phyloP scores from a whole-genome alignment of 345 rosid genomes.

The Brassica incana region DNA sequence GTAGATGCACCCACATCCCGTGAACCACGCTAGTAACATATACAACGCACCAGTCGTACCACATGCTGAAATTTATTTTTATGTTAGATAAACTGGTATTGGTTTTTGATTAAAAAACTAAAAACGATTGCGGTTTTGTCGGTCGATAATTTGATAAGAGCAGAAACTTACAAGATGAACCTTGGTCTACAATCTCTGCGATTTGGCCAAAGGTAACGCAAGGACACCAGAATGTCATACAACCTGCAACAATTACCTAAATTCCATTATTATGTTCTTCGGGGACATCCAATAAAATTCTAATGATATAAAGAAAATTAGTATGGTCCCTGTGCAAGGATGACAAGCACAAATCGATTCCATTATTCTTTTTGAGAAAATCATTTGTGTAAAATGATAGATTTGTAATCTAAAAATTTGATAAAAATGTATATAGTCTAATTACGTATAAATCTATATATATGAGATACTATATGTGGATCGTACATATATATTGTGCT shows the following conservation, averaged over 20 bases:
- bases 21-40: no score
- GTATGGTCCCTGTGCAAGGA: no score
- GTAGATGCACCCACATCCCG: no score
- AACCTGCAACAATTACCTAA: conserved; percentile 42
- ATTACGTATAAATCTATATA: background rate
- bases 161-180: conserved; percentile 46
- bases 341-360: no score
- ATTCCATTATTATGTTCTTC: background rate
- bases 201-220: conserved; percentile 64
- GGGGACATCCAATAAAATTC: background rate
- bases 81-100: background rate
- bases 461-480: background rate
- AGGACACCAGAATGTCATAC: conserved; percentile 70
- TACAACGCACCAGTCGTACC: no score
- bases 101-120: background rate
- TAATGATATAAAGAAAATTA: no score
- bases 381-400: background rate
- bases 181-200: conserved; percentile 66
- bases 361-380: no score
- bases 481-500: background rate
- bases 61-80: background rate
- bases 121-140: background rate
- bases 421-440: background rate
- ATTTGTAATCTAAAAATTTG: background rate
- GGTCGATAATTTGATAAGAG: background rate